These are phyloP conservation scores for Pseudonitzschia multistriata DNA, from an alignment of 108 stramenopile genomes.

Conservation along the genomic window DNA sequence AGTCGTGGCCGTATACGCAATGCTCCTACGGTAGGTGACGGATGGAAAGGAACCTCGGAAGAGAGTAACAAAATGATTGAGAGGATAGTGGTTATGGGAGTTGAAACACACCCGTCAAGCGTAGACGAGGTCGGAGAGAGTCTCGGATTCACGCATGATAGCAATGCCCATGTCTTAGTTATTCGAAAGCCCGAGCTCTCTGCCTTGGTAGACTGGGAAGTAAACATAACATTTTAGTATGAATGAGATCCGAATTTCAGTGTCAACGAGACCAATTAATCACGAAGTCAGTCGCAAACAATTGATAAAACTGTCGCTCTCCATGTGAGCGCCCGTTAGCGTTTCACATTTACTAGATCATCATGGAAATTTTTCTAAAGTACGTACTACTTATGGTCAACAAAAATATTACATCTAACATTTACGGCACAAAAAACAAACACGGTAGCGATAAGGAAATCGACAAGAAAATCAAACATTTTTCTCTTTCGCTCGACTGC, in stretches of 20 bases:
- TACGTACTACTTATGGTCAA: no score
- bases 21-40: constrained; percentile 44
- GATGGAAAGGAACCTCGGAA: constrained; percentile 36
- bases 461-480: no score
- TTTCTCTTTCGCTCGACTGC: no score
- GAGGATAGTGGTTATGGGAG: constrained; percentile 80
- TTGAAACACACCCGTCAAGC: constrained; percentile 42
- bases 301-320: not conserved
- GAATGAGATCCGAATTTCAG: not conserved
- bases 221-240: constrained; percentile 27
- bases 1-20: constrained; percentile 39
- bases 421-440: no score
- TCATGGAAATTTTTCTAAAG: no score
- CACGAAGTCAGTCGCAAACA: not conserved
- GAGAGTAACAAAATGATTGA: constrained; percentile 56
- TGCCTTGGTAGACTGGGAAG: constrained; percentile 61
- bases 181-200: constrained; percentile 79
- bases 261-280: not conserved
- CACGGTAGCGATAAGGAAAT: no score
- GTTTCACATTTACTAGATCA: no score
- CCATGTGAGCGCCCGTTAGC: no score
- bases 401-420: no score
- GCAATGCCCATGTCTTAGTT: constrained; percentile 54
- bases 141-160: constrained; percentile 55
- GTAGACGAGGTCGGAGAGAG: constrained; percentile 23